A percentile compares a stretch with the other conserved stretches of the same genome.
phyloP scores from a whole-genome alignment of 768 basidiomycete species.

The Collybiopsis luxurians region DNA sequence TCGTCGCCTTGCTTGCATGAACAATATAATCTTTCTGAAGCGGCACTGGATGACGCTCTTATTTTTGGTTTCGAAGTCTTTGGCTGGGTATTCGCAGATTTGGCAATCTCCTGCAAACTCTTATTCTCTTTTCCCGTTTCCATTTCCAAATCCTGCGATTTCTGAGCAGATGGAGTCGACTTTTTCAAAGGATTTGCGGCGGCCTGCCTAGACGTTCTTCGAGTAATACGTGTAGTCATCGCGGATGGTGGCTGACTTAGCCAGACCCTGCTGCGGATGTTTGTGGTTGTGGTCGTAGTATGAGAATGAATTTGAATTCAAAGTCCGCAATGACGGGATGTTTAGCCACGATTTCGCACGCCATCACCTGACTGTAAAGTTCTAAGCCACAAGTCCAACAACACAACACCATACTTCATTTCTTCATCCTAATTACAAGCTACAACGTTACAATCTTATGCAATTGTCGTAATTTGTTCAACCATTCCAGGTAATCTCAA shows the following conservation, averaged over 20 bases:
- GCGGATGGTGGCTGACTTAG: neutral
- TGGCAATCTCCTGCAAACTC: conserved; percentile 13
- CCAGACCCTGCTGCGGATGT: neutral
- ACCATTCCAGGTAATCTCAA: too few species aligned
- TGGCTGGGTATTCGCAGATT: conserved; percentile 19
- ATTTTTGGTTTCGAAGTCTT: neutral
- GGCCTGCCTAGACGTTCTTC: neutral
- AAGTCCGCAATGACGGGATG: conserved; percentile 1
- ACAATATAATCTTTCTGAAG: conserved; percentile 43
- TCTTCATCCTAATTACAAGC: too few species aligned
- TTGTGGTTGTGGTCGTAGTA: neutral
- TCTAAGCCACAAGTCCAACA: too few species aligned
- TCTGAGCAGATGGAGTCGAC: neutral
- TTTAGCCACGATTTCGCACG: too few species aligned
- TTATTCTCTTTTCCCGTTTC: conserved; percentile 26
- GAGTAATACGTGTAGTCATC: conserved; percentile 11
- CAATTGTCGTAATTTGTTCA: too few species aligned
- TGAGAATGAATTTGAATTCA: conserved; percentile 3
- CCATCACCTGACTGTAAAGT: too few species aligned
- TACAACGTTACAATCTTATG: too few species aligned
- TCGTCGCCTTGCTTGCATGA: conserved; percentile 68
- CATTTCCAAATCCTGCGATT: conserved; percentile 11
- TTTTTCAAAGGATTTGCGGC: conserved; percentile 1
- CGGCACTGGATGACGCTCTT: neutral
- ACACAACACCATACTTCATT: too few species aligned